A percentile compares a stretch with the other conserved stretches of the same genome.
These are phyloP conservation scores for Acmispon strigosus DNA, from an alignment of 306 rosid species.

Conservation along the genomic window DNA sequence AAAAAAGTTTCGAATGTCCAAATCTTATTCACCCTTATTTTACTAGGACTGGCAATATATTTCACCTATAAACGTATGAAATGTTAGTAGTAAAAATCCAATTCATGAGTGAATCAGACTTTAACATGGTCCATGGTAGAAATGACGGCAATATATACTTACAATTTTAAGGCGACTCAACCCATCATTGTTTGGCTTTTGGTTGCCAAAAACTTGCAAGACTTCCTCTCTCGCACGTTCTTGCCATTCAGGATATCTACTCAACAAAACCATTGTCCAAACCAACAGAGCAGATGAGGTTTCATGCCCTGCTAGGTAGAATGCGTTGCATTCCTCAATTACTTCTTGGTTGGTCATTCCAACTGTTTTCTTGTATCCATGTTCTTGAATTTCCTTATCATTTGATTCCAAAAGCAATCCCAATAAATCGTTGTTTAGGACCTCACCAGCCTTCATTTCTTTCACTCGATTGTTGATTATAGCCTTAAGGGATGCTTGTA, in stretches of 20 bases:
- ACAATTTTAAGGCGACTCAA: constrained; percentile 3
- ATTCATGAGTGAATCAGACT: too few relatives aligned
- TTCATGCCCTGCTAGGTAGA: constrained; percentile 57
- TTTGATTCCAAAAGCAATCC: constrained; percentile 41
- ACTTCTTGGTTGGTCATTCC: constrained; percentile 45
- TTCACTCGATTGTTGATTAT: constrained; percentile 26
- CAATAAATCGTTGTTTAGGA: constrained; percentile 17
- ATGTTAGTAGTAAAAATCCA: background rate
- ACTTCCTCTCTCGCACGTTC: constrained; percentile 50
- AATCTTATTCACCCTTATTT: too few relatives aligned
- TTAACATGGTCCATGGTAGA: too few relatives aligned
- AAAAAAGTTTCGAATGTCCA: too few relatives aligned
- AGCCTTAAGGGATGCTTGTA: constrained; percentile 2
- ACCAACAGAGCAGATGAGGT: constrained; percentile 44
- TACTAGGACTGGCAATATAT: too few relatives aligned
- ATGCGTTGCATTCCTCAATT: constrained; percentile 42
- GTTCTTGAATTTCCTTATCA: constrained; percentile 29
- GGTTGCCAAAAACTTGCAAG: constrained; percentile 15
- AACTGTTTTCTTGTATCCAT: constrained; percentile 27
- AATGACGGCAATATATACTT: background rate
- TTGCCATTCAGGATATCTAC: constrained; percentile 44
- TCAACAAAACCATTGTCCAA: constrained; percentile 44
- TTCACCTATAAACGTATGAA: too few relatives aligned
- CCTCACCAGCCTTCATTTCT: constrained; percentile 27
- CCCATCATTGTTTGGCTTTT: background rate